Base-by-base conservation (phyloP, 495 filamentous ascomycete species). In the Neurospora sp. region DNA sequence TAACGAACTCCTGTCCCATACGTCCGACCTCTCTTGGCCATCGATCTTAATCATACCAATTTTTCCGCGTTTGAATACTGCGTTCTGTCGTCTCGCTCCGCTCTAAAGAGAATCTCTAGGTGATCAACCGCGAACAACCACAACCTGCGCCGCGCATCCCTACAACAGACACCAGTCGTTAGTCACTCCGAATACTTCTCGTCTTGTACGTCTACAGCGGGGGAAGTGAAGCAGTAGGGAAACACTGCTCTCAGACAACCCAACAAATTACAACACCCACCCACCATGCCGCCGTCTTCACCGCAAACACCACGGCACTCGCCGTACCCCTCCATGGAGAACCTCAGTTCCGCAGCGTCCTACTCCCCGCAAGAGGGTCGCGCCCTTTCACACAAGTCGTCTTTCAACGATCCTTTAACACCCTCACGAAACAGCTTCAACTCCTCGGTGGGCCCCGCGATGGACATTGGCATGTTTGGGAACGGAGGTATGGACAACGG, bases 271-370 rank as follows among this genome's bases (percentile, higher is more conserved):
- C 39, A n/a, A 31, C 18, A 40, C 49, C 37, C 12, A n/a, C 37
- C 69, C 66, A 35, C 31, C 70, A 78, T 27, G 46, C 79, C 78
- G 80, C 75, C 78, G 37, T 39, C 75, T 66, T 89, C 91, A 77
- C 92, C 92, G 74, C 85, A 87, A 75, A 91, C 90, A 18, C 89
- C 90, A 42, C 88, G 84, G 70, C 88, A 89, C 80, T 91, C 90
- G 78, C 89, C 90, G 77, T 86, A 90, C 76, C 86, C 89, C 38
- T 93, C 93, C 74, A 79, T 91, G 78, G 89, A 66, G 54, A 66
- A 92, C 77, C 87, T 79, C 84, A 85, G 73, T 80, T 84, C 72
- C 79, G 86, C 76, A 81, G 88, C 78, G 74, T 81, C 81, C 40
- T 78, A 74, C 73, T 80, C 83, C 46, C 81, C 83, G 42, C 78